Conservation (phyloP, 768 basidiomycete genomes). For the Termitomyces sp. region DNA sequence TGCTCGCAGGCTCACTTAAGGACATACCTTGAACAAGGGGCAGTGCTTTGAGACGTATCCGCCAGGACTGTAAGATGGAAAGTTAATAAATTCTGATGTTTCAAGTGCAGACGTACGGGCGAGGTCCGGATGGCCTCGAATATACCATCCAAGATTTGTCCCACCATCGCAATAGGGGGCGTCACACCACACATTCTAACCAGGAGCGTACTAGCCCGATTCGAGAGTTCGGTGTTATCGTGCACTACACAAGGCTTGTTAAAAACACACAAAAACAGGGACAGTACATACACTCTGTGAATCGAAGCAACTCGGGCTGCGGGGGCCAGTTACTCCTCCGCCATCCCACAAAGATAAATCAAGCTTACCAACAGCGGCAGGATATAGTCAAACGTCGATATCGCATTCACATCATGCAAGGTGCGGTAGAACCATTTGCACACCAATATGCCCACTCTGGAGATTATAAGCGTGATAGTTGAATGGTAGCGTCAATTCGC, state of each 20-base stretch:
- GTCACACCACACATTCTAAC: constrained; percentile 85
- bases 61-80: constrained; percentile 61
- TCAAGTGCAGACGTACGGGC: constrained; percentile 39
- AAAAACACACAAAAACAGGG: background rate
- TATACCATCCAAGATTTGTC: constrained; percentile 63
- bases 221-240: constrained; percentile 67
- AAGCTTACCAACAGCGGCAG: constrained; percentile 68
- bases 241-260: constrained; percentile 39
- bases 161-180: constrained; percentile 64
- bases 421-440: constrained; percentile 78
- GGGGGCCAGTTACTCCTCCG: background rate
- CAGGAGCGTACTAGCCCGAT: constrained; percentile 61
- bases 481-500: constrained; percentile 13
- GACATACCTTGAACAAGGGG: constrained; percentile 71
- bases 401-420: constrained; percentile 72
- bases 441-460: constrained; percentile 57
- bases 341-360: background rate
- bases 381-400: constrained; percentile 75
- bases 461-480: background rate
- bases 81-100: constrained; percentile 1
- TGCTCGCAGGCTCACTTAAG: background rate
- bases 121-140: constrained; percentile 75
- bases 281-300: constrained; percentile 53
- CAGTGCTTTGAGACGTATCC: constrained; percentile 79
- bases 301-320: constrained; percentile 70